Evolutionary conservation across 228 moss, liverwort and hornwort species (phyloP).

Genomic region (Sphagnum fallax): DNA sequence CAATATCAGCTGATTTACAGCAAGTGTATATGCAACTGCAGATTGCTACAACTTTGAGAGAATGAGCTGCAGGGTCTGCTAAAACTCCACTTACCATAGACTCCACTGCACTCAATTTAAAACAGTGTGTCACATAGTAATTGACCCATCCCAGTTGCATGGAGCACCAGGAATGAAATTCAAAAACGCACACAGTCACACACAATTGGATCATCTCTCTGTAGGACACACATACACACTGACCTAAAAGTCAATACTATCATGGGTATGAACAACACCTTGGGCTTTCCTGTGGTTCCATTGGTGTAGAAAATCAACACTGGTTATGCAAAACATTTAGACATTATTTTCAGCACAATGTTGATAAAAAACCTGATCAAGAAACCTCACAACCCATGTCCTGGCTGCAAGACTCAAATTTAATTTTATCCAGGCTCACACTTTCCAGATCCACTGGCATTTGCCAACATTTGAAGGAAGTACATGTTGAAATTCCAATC

Average conservation of each 20-base stretch:
- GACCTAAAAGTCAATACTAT: slow-evolving; percentile 77
- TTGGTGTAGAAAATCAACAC: slow-evolving; percentile 89
- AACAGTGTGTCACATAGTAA: background rate
- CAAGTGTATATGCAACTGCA: no score
- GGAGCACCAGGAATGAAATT: no score
- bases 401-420: background rate
- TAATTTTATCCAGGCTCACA: no score
- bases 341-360: slow-evolving; percentile 2
- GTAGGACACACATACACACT: background rate
- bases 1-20: no score
- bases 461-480: background rate
- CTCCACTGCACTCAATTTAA: background rate
- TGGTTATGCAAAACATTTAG: slow-evolving; percentile 15
- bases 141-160: background rate
- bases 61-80: background rate
- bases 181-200: background rate
- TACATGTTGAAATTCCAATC: background rate
- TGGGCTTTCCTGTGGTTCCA: slow-evolving; percentile 92
- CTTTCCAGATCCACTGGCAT: background rate
- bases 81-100: background rate
- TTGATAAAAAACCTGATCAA: no score
- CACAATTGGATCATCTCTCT: background rate
- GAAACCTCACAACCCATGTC: background rate
- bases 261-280: slow-evolving; percentile 87
- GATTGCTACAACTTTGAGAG: no score